Conservation (phyloP, 108 stramenopile species). For the Stephanodiscus minutulus region DNA sequence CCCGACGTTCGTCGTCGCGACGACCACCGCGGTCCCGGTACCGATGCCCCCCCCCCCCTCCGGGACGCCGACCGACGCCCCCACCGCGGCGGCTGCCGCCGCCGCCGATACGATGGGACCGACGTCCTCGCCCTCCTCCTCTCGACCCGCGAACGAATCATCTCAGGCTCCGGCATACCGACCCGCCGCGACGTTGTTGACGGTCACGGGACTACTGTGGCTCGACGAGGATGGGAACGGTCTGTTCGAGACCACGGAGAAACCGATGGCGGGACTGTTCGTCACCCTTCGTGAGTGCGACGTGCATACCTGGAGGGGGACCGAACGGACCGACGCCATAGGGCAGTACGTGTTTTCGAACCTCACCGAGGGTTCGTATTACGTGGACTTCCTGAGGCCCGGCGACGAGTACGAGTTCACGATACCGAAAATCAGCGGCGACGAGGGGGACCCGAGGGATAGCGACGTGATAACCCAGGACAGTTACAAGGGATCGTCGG, state of each 20-base stretch:
- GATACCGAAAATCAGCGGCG: conserved; percentile 5
- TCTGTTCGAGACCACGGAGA: conserved; percentile 22
- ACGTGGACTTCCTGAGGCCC: conserved; percentile 34
- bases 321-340: background rate
- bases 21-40: no score
- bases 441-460: conserved; percentile 8
- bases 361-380: conserved; percentile 32
- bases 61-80: background rate
- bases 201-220: conserved; percentile 20
- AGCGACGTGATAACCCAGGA: conserved; percentile 17
- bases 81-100: background rate
- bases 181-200: background rate
- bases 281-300: conserved; percentile 25
- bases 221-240: conserved; percentile 38
- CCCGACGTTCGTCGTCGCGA: background rate
- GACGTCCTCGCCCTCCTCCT: background rate
- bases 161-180: no score
- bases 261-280: conserved; percentile 15
- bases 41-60: background rate
- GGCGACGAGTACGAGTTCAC: conserved; percentile 26
- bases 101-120: background rate
- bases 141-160: background rate
- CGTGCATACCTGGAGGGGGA: conserved; percentile 15
- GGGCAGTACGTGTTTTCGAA: conserved; percentile 35
- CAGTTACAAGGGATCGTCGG: conserved; percentile 5